phyloP scores from a whole-genome alignment of 192 early-diverging fungal genomes.

The Anaeromyces robustus region DNA sequence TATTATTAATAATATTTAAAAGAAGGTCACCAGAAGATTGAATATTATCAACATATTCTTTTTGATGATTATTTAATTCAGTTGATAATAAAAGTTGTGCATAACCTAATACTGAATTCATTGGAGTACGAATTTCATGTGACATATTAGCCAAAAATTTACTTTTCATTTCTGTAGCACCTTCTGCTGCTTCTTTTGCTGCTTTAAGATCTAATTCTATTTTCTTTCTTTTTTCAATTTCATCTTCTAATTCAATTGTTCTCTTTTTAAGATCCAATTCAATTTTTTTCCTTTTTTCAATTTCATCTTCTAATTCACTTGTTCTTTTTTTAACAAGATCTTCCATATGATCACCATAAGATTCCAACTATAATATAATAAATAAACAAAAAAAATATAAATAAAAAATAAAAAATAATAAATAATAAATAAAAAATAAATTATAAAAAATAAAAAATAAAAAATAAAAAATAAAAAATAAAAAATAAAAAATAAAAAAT shows the following conservation, averaged over 20 bases:
- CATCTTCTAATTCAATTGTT: not conserved
- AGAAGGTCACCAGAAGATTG: slow-evolving; percentile 46
- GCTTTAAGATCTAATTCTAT: not conserved
- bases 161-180: not conserved
- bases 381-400: no score
- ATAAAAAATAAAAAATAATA: no score
- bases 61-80: slow-evolving; percentile 3
- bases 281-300: not conserved
- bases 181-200: slow-evolving; percentile 1
- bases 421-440: no score
- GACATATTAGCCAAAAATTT: slow-evolving; percentile 63
- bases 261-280: not conserved
- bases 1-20: slow-evolving; percentile 63
- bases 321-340: not conserved
- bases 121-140: slow-evolving; percentile 51
- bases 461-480: no score
- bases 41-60: slow-evolving; percentile 6
- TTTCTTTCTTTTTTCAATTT: not conserved
- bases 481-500: no score
- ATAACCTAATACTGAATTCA: slow-evolving; percentile 11
- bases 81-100: slow-evolving; percentile 10
- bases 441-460: no score
- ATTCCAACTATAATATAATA: not conserved
- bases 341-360: not conserved
- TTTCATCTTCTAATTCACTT: not conserved